Evolutionary conservation across 805 yeast species (phyloP).

Genomic region (Priceomyces fermenticarens): DNA sequence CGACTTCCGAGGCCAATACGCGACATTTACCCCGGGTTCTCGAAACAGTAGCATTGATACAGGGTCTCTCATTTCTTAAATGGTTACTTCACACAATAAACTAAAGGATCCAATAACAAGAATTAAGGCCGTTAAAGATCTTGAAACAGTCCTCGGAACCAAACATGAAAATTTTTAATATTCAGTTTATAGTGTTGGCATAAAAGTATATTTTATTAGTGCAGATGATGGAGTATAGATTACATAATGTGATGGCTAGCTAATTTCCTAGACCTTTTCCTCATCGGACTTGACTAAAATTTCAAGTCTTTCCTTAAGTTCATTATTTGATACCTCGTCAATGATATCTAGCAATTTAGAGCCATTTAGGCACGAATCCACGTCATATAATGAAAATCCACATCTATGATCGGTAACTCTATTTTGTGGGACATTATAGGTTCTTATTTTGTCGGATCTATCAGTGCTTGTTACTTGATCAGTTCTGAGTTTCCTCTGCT

Average conservation of each 20-base stretch:
- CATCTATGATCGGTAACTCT: conserved; percentile 94
- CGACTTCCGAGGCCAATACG: no score
- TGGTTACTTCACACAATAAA: no score
- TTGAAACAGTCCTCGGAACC: no score
- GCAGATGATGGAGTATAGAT: background rate
- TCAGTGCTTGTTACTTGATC: conserved; percentile 88
- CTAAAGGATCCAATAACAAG: no score
- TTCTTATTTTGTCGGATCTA: conserved; percentile 87
- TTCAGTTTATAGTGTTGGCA: no score
- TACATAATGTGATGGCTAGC: background rate
- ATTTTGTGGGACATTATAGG: conserved; percentile 91
- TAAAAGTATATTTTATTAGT: background rate
- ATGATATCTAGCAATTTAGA: conserved; percentile 31
- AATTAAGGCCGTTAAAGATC: no score
- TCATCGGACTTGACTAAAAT: conserved; percentile 12
- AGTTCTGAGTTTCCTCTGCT: conserved; percentile 64
- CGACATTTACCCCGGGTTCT: no score
- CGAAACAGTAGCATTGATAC: no score
- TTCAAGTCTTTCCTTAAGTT: conserved; percentile 34
- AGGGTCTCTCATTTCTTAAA: no score
- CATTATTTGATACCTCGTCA: conserved; percentile 34
- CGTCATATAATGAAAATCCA: conserved; percentile 72
- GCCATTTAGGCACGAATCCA: conserved; percentile 45
- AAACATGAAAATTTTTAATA: no score
- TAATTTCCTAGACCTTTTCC: background rate